Conservation (phyloP, 108 stramenopile species). For the Halocafeteria seosinensis region DNA sequence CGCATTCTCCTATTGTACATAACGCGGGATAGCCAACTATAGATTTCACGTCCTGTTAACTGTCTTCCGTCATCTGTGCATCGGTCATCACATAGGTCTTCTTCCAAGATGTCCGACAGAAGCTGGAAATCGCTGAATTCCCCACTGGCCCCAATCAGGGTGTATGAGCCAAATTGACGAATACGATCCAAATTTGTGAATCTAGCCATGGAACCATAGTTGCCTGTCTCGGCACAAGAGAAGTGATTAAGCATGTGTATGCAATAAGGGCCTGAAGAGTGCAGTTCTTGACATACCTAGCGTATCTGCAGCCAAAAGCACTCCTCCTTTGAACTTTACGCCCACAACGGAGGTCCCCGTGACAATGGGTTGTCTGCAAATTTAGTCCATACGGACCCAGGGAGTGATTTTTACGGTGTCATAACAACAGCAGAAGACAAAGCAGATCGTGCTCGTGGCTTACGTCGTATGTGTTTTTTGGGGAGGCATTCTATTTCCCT, state of each 20-base stretch:
- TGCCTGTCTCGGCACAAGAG: constrained; percentile 20
- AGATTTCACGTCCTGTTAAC: constrained; percentile 23
- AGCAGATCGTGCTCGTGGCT: too few species aligned
- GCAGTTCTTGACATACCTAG: constrained; percentile 25
- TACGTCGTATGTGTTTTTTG: too few species aligned
- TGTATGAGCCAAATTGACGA: constrained; percentile 41
- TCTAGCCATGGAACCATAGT: constrained; percentile 81
- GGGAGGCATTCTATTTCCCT: too few species aligned
- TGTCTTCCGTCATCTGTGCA: constrained; percentile 37
- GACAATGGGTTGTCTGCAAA: constrained; percentile 73
- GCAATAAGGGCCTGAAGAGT: neutral
- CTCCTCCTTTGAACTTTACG: constrained; percentile 72
- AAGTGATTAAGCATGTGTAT: neutral
- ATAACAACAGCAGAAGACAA: too few species aligned
- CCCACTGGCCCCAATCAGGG: constrained; percentile 72
- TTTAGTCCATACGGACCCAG: too few species aligned
- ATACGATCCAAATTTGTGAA: constrained; percentile 72
- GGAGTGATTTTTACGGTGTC: too few species aligned
- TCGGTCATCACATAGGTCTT: constrained; percentile 26
- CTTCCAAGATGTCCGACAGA: constrained; percentile 54
- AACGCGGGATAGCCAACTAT: constrained; percentile 6
- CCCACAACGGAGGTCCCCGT: constrained; percentile 91
- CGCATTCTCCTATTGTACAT: constrained; percentile 38
- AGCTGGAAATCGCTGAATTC: constrained; percentile 87
- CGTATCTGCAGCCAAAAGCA: constrained; percentile 91